Percentiles rank a stretch among this genome's conserved stretches.
Evolutionary conservation across 768 basidiomycete genomes (phyloP).

Genomic region (Crepidotus variabilis): DNA sequence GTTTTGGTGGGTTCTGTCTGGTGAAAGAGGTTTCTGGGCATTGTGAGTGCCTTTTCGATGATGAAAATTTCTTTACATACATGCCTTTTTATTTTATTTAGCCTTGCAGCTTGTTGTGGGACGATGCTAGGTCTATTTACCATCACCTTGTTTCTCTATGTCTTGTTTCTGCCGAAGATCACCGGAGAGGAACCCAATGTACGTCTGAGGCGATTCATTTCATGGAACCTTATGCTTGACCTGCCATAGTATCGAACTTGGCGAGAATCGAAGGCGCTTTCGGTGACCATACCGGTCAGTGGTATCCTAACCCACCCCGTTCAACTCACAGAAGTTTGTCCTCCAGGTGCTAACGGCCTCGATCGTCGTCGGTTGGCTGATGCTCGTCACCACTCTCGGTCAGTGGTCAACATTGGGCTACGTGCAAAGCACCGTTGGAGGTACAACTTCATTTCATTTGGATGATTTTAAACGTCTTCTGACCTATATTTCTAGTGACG

Average conservation of each 20-base stretch:
- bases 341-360: slow-evolving; percentile 55
- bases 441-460: slow-evolving; percentile 32
- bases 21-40: slow-evolving; percentile 42
- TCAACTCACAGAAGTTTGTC: background rate
- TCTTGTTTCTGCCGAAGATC: slow-evolving; percentile 64
- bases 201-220: slow-evolving; percentile 20
- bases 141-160: slow-evolving; percentile 66
- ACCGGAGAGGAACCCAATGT: slow-evolving; percentile 70
- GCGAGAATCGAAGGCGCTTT: slow-evolving; percentile 67
- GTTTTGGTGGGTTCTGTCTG: slow-evolving; percentile 40
- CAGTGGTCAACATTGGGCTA: slow-evolving; percentile 67
- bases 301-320: background rate
- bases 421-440: slow-evolving; percentile 57
- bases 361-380: slow-evolving; percentile 67
- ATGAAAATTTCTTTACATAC: background rate
- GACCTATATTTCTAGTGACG: slow-evolving; percentile 41
- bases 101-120: slow-evolving; percentile 51
- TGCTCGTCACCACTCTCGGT: slow-evolving; percentile 59
- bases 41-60: slow-evolving; percentile 36
- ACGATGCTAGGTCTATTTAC: slow-evolving; percentile 57
- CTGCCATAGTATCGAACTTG: slow-evolving; percentile 66
- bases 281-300: slow-evolving; percentile 61
- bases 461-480: background rate
- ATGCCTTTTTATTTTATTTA: slow-evolving; percentile 28
- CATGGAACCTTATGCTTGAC: background rate